phyloP scores from a whole-genome alignment of 2,329 filamentous ascomycete genomes.

The Lachnellula hyalina region DNA sequence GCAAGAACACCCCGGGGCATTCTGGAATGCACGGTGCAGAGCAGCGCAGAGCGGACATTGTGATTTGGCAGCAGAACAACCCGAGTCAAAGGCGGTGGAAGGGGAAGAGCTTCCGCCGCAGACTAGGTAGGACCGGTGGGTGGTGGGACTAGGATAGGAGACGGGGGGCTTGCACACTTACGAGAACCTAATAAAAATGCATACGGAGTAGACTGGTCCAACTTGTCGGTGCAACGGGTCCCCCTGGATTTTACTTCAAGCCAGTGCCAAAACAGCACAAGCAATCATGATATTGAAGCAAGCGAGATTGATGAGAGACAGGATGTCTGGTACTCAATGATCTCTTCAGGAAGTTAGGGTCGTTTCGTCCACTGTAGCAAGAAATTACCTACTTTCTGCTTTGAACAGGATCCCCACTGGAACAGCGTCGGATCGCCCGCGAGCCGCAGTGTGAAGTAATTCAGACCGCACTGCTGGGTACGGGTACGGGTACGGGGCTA shows the following conservation, averaged over 20 bases:
- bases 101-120: background rate
- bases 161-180: no score
- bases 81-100: conserved; percentile 3
- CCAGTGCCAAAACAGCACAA: background rate
- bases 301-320: conserved; percentile 4
- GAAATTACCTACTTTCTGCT: background rate
- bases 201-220: no score
- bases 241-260: conserved; percentile 4
- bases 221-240: conserved; percentile 2
- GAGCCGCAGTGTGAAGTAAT: background rate
- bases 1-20: conserved; percentile 1
- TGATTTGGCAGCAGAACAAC: conserved; percentile 2
- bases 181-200: no score
- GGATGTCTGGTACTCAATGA: background rate
- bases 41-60: background rate
- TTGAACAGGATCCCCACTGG: background rate
- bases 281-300: background rate
- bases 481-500: background rate
- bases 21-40: conserved; percentile 16
- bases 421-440: background rate
- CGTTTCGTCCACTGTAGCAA: background rate
- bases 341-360: no score
- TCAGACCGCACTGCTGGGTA: background rate
- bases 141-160: background rate
- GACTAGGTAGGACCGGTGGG: background rate